Percentiles rank a stretch among this genome's conserved stretches.
These are phyloP conservation scores for Pichia sorboxylosa DNA, from an alignment of 1,139 yeast genomes.

Conservation along the genomic window DNA sequence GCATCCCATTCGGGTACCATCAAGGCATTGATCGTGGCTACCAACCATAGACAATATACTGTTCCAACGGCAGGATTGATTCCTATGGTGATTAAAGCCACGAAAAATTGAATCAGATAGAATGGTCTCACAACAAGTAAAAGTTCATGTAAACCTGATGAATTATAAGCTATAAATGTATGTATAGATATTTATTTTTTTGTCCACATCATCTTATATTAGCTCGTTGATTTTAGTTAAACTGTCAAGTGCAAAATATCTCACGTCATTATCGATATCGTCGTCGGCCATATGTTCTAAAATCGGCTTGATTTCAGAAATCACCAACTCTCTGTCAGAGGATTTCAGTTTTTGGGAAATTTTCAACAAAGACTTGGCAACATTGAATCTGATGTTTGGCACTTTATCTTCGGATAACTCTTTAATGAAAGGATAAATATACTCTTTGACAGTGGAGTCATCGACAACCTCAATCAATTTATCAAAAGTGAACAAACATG, in stretches of 20 bases:
- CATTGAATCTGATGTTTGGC: constrained; percentile 90
- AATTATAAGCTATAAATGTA: too few relatives aligned
- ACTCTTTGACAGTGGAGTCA: constrained; percentile 42
- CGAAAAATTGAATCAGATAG: too few relatives aligned
- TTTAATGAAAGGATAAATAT: constrained; percentile 70
- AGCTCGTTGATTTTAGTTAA: constrained; percentile 10
- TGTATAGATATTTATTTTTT: too few relatives aligned
- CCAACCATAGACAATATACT: constrained; percentile 43
- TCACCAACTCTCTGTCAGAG: constrained; percentile 31
- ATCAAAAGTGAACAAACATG: constrained; percentile 80
- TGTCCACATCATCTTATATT: too few relatives aligned
- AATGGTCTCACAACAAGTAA: too few relatives aligned
- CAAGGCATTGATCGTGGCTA: constrained; percentile 38
- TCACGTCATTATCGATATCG: constrained; percentile 83
- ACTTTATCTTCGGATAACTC: constrained; percentile 68
- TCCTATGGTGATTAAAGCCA: constrained; percentile 42
- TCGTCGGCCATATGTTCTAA: constrained; percentile 46
- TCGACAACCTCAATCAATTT: constrained; percentile 60
- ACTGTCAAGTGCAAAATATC: constrained; percentile 67
- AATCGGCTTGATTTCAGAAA: constrained; percentile 47
- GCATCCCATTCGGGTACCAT: constrained; percentile 59
- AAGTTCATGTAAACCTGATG: too few relatives aligned
- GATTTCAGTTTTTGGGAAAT: constrained; percentile 42
- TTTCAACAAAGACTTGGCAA: constrained; percentile 70
- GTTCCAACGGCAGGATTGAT: constrained; percentile 59